phyloP scores from a whole-genome alignment of 1,284 basidiomycete genomes.

The Phenoliferia sp. region DNA sequence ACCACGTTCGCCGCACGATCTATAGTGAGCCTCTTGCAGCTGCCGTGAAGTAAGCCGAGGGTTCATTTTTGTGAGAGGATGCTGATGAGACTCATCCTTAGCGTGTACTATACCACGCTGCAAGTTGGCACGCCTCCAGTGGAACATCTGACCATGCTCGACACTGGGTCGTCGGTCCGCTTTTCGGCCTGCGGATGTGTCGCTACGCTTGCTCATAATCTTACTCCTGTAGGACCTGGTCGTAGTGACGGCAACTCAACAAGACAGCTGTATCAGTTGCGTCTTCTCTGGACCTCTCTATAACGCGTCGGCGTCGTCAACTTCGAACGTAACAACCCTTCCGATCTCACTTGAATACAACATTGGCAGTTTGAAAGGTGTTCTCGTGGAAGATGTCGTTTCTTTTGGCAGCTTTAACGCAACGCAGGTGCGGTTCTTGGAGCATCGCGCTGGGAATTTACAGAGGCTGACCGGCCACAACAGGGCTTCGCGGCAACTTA shows the following conservation, averaged over 20 bases:
- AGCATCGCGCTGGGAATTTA: too few species aligned
- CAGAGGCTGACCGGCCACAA: too few species aligned
- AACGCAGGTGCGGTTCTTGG: not conserved
- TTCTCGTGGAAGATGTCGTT: slow-evolving; percentile 42
- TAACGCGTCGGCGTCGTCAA: slow-evolving; percentile 28
- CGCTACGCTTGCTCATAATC: slow-evolving; percentile 52
- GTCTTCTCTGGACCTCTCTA: slow-evolving; percentile 34
- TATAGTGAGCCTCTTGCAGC: too few species aligned
- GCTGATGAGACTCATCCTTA: too few species aligned
- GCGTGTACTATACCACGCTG: too few species aligned
- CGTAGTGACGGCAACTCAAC: not conserved
- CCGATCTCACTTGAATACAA: slow-evolving; percentile 66
- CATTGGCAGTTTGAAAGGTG: slow-evolving; percentile 62
- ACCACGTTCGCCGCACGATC: too few species aligned
- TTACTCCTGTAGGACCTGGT: slow-evolving; percentile 10
- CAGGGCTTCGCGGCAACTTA: not conserved
- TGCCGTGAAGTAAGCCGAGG: too few species aligned
- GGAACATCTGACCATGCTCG: slow-evolving; percentile 47
- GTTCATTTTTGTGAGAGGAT: too few species aligned
- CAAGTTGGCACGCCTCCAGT: slow-evolving; percentile 47
- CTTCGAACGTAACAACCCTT: slow-evolving; percentile 35
- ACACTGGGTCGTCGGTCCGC: slow-evolving; percentile 70
- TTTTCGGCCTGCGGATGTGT: slow-evolving; percentile 61
- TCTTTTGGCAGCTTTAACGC: not conserved
- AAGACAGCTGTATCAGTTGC: not conserved